Conservation (phyloP, 768 basidiomycete species). For the Pleurotus citrinopileatus region DNA sequence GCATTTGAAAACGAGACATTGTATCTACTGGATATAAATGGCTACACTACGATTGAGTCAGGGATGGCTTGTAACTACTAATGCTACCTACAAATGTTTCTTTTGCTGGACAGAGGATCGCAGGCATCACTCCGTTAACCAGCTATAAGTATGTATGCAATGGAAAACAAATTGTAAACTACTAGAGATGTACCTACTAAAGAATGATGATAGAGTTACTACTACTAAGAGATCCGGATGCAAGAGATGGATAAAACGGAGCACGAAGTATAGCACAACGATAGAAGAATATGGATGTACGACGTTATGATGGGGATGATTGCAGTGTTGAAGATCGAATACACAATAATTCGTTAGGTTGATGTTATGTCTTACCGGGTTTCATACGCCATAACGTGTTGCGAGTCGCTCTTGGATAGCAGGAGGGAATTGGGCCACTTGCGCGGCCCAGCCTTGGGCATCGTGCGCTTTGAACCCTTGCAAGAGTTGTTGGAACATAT, state of each 20-base stretch:
- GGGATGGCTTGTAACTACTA: conserved; percentile 10
- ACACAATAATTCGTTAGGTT: conserved; percentile 7
- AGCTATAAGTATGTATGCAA: conserved; percentile 1
- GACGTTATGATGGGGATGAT: conserved; percentile 9
- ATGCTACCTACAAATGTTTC: conserved; percentile 10
- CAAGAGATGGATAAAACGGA: conserved; percentile 36
- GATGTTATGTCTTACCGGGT: background rate
- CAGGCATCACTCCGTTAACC: background rate
- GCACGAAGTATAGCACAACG: conserved; percentile 17
- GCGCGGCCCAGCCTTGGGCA: conserved; percentile 80
- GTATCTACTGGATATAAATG: conserved; percentile 12
- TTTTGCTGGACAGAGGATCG: background rate
- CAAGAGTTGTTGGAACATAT: conserved; percentile 90
- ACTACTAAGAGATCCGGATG: conserved; percentile 47
- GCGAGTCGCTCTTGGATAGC: conserved; percentile 85
- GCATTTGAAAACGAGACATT: conserved; percentile 6
- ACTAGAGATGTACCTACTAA: conserved; percentile 10
- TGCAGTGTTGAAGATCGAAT: conserved; percentile 12
- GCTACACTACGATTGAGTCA: conserved; percentile 9
- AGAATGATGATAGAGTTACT: conserved; percentile 22
- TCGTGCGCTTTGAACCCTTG: conserved; percentile 89
- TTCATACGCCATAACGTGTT: conserved; percentile 82
- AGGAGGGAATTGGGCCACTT: conserved; percentile 81
- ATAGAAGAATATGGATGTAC: conserved; percentile 14
- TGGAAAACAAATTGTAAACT: background rate